Evolutionary conservation across 345 rosid species (phyloP).

Genomic region (Balakata baccata): DNA sequence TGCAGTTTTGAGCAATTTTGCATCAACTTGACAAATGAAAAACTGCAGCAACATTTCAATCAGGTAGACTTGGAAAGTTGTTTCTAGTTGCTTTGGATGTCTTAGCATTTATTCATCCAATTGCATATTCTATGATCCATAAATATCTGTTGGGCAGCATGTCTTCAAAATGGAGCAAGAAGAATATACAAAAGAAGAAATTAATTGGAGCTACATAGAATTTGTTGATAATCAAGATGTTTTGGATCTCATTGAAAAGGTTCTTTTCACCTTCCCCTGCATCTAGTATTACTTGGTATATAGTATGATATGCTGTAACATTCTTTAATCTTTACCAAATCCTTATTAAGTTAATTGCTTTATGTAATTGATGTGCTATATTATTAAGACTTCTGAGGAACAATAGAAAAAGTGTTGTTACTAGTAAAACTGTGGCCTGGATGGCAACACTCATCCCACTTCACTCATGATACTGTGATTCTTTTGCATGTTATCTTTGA

Average conservation of each 20-base stretch:
- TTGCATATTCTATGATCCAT: slow-evolving; percentile 23
- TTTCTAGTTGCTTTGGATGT: slow-evolving; percentile 11
- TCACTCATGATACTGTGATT: not conserved
- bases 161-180: slow-evolving; percentile 99
- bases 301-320: not conserved
- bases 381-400: not conserved
- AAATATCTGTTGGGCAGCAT: slow-evolving; percentile 54
- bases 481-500: slow-evolving; percentile 6
- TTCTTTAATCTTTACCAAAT: not conserved
- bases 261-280: slow-evolving; percentile 21
- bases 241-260: slow-evolving; percentile 98
- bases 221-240: slow-evolving; percentile 92
- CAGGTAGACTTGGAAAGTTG: slow-evolving; percentile 58
- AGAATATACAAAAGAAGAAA: slow-evolving; percentile 91
- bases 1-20: slow-evolving; percentile 99
- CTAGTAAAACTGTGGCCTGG: not conserved
- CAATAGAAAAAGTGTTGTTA: not conserved
- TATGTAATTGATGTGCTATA: not conserved
- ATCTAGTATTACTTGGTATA: slow-evolving; percentile 9
- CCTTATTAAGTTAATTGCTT: not conserved
- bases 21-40: slow-evolving; percentile 97
- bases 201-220: slow-evolving; percentile 98
- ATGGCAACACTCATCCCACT: not conserved
- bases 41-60: slow-evolving; percentile 98
- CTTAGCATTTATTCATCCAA: slow-evolving; percentile 19